Evolutionary conservation across 441 rosid species (phyloP).

Genomic region (Arabidopsis hybrid): DNA sequence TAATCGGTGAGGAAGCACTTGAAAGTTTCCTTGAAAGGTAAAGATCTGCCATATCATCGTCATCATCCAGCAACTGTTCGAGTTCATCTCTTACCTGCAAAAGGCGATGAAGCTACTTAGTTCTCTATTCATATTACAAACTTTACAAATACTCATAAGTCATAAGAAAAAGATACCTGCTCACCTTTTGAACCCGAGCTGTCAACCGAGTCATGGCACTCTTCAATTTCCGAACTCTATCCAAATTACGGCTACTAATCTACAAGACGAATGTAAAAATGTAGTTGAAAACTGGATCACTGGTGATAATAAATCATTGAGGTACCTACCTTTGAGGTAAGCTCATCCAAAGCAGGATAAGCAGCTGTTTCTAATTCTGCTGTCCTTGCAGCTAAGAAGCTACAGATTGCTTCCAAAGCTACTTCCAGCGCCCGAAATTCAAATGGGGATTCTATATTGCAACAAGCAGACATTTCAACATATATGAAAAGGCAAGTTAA

Average conservation of each 20-base stretch:
- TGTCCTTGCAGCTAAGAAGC: constrained; percentile 90
- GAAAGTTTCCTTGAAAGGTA: constrained; percentile 89
- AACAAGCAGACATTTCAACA: constrained; percentile 14
- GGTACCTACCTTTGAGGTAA: constrained; percentile 72
- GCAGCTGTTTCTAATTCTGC: constrained; percentile 91
- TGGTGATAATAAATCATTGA: background rate
- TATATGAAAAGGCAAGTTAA: constrained; percentile 23
- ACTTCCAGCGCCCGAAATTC: constrained; percentile 95
- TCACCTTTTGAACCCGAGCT: constrained; percentile 95
- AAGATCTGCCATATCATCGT: constrained; percentile 97
- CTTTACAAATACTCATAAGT: background rate
- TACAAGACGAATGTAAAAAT: constrained; percentile 46
- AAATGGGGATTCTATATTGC: constrained; percentile 82
- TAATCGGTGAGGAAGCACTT: constrained; percentile 67
- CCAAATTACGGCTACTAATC: constrained; percentile 97
- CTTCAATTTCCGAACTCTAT: constrained; percentile 95
- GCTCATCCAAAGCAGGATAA: constrained; percentile 97
- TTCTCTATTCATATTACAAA: background rate
- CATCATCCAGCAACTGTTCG: constrained; percentile 94
- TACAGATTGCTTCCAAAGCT: constrained; percentile 95
- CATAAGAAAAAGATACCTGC: background rate
- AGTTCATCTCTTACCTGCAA: constrained; percentile 95
- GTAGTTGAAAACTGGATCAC: constrained; percentile 8
- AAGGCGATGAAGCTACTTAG: constrained; percentile 2
- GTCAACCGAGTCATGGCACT: constrained; percentile 97